Evolutionary conservation across 352 stramenopile species (phyloP), one percentile per base, ranked within the genome.

Genomic region (Hyaloperonospora arabidopsidis): DNA sequence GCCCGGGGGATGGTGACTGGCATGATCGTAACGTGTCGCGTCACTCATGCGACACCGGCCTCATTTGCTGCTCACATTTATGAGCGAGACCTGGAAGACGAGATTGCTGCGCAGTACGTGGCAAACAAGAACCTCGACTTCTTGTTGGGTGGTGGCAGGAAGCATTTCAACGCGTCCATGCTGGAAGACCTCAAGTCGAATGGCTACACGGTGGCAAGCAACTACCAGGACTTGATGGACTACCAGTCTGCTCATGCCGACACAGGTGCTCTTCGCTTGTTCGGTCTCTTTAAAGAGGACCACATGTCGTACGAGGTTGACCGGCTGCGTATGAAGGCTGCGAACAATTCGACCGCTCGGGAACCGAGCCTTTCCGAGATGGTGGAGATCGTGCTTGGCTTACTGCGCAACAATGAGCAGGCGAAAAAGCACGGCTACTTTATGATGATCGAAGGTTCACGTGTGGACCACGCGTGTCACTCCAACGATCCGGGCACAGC

Each of bases 231-330:
- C 29, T 54, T 87, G 15, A 10, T 75, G 5, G 61, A 76, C 54
- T 87, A 85, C 55, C 65, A 84, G 38, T 51, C 58, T 5, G 61
- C 57, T 8, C 82, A 85, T 55, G 65, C 70, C 15, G 63, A 67
- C 22, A 63, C 61, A 10, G 72, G 76, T 19, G 71, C 71, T 22
- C 66, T 87, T 50, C 72, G 72, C 13, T 36, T 85, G 0, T 80
- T 85, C 23, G 76, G 76, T 39, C 67, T 84, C 12, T 85, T 85
- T 61, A 53, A 82, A 28, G 73, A 73, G 22, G 61, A 63, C 49
- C 74, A 87, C 72, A 86, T 87, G 74, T 71, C 65, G 34, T 85
- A 84, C 66, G 77, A 87, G 39, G 68, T 87, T 1, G 77, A 87
- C 48, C 77, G 74, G 5, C 38, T 67, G 0, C 74, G 76, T 45